These are phyloP conservation scores for Oryza nivara DNA, from an alignment of 176 grass and related monocot genomes.

Conservation along the genomic window DNA sequence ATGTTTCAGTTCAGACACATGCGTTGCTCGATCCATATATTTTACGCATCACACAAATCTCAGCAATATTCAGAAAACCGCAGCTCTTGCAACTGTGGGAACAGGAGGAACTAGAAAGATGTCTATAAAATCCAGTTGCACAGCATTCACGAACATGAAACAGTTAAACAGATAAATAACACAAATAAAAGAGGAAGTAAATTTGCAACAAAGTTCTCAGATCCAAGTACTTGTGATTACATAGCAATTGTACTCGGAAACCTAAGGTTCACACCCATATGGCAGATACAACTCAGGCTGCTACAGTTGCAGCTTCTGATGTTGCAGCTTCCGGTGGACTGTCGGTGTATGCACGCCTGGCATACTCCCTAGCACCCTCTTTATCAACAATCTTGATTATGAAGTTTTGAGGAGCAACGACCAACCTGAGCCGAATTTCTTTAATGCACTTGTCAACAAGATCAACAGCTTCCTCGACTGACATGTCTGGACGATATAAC, in stretches of 20 bases:
- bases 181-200: constrained; percentile 2
- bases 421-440: constrained; percentile 80
- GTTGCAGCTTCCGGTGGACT: constrained; percentile 20
- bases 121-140: not conserved
- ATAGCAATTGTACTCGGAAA: constrained; percentile 32
- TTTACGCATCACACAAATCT: not conserved
- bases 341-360: constrained; percentile 20
- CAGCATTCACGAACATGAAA: not conserved
- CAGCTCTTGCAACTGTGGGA: not conserved
- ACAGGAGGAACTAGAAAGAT: no score
- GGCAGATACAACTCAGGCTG: constrained; percentile 19
- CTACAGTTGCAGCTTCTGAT: constrained; percentile 6
- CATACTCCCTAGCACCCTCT: constrained; percentile 42
- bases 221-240: constrained; percentile 34
- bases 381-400: constrained; percentile 74
- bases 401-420: constrained; percentile 83
- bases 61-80: not conserved
- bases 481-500: constrained; percentile 73
- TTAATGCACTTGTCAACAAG: constrained; percentile 84
- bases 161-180: constrained; percentile 18
- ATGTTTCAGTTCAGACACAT: not conserved
- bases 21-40: not conserved
- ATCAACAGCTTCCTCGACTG: constrained; percentile 72
- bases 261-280: constrained; percentile 14
- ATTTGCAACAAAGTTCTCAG: constrained; percentile 31